These are phyloP conservation scores for Cladosporium sp. DNA, from an alignment of 2,329 filamentous ascomycete species.

Conservation along the genomic window DNA sequence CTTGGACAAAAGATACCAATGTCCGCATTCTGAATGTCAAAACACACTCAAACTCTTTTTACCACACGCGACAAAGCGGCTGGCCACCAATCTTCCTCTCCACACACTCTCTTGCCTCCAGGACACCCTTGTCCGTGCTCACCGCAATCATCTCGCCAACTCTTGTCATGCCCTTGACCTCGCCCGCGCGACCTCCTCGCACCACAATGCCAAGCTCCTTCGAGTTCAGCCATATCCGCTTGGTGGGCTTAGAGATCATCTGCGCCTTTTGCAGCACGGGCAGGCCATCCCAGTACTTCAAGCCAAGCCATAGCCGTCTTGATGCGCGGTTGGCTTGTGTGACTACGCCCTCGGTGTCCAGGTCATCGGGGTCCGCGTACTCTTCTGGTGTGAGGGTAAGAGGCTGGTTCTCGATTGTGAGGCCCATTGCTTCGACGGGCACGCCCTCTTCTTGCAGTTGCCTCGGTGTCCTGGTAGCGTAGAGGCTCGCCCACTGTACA, in stretches of 20 bases:
- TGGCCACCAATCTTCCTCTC: conserved; percentile 79
- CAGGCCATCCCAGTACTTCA: conserved; percentile 86
- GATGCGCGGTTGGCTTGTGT: conserved; percentile 65
- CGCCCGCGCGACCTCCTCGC: conserved; percentile 66
- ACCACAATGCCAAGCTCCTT: conserved; percentile 65
- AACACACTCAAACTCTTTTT: background rate
- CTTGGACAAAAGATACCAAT: background rate
- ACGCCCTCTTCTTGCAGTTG: conserved; percentile 36
- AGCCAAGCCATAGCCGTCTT: conserved; percentile 79
- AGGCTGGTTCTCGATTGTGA: conserved; percentile 33
- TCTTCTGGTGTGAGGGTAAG: conserved; percentile 30
- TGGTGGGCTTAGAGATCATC: conserved; percentile 72
- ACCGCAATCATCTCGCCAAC: conserved; percentile 84
- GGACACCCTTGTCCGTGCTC: conserved; percentile 72
- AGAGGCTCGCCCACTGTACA: conserved; percentile 17
- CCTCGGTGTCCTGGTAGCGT: conserved; percentile 20
- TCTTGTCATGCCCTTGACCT: conserved; percentile 70
- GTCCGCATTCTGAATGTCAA: background rate
- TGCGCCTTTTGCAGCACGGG: conserved; percentile 72
- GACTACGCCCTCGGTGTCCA: conserved; percentile 36
- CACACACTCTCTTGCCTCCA: conserved; percentile 82
- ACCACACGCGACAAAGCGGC: conserved; percentile 70
- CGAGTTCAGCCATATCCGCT: conserved; percentile 68
- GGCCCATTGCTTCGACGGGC: conserved; percentile 36
- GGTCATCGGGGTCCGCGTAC: conserved; percentile 31